Conservation (phyloP, 352 stramenopile genomes). For the Chrysophaeum taylorii region DNA sequence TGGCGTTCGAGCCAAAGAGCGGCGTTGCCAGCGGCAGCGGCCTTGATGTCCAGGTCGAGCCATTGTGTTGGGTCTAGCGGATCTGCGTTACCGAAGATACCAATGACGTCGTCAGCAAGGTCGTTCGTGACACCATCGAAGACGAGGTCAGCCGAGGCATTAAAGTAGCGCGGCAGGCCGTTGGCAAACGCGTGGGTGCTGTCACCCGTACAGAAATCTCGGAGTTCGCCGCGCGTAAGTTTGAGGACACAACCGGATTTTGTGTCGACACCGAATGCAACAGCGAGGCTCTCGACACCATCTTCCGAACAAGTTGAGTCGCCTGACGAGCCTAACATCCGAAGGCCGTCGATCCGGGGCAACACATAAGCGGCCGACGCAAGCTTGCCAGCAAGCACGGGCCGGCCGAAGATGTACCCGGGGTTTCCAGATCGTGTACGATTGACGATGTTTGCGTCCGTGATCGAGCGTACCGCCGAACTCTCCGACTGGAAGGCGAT, state of each 20-base stretch:
- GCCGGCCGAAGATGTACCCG: constrained; percentile 38
- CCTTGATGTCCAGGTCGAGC: constrained; percentile 25
- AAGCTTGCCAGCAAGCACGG: constrained; percentile 33
- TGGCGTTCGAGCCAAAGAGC: not conserved
- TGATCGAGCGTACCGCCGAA: constrained; percentile 6
- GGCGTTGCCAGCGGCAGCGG: not conserved
- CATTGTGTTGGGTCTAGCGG: constrained; percentile 40
- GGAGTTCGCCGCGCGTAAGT: not conserved
- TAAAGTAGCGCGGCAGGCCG: constrained; percentile 8
- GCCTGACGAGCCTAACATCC: constrained; percentile 16
- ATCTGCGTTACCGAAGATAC: constrained; percentile 47
- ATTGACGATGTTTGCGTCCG: constrained; percentile 33
- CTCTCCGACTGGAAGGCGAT: constrained; percentile 22
- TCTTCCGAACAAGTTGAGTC: not conserved
- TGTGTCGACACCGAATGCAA: not conserved
- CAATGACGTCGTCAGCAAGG: constrained; percentile 25
- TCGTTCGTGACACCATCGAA: not conserved
- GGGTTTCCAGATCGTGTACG: constrained; percentile 39
- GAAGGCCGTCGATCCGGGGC: constrained; percentile 25
- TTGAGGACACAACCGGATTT: not conserved
- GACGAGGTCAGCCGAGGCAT: not conserved
- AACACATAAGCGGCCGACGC: constrained; percentile 22
- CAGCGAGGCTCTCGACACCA: not conserved
- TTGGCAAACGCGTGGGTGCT: not conserved
- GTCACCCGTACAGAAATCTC: not conserved